A percentile compares a stretch with the other conserved stretches of the same genome.
phyloP scores from a whole-genome alignment of 495 filamentous ascomycete species.

The Emericellopsis terricola region DNA sequence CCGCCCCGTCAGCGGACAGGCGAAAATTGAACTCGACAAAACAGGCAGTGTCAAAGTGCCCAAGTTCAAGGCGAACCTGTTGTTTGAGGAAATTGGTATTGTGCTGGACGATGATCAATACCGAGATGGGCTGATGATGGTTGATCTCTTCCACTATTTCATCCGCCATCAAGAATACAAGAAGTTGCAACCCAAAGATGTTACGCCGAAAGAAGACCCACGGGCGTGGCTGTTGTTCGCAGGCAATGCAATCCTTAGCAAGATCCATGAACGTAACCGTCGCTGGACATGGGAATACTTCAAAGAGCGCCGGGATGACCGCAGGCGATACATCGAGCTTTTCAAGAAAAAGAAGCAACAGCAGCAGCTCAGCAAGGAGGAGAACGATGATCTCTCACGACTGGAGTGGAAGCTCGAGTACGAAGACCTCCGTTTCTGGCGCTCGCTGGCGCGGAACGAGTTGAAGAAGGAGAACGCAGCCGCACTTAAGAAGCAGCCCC shows the following conservation, averaged over 20 bases:
- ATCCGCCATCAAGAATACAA: slow-evolving; percentile 96
- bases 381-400: slow-evolving; percentile 50
- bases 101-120: slow-evolving; percentile 94
- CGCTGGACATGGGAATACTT: slow-evolving; percentile 93
- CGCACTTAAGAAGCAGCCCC: slow-evolving; percentile 31
- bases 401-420: slow-evolving; percentile 82
- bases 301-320: slow-evolving; percentile 76
- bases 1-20: slow-evolving; percentile 82
- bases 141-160: slow-evolving; percentile 96
- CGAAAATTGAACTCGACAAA: slow-evolving; percentile 86
- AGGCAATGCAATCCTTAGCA: slow-evolving; percentile 67
- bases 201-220: slow-evolving; percentile 74
- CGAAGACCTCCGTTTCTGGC: slow-evolving; percentile 93
- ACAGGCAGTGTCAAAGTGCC: slow-evolving; percentile 62
- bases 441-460: slow-evolving; percentile 84
- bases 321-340: slow-evolving; percentile 71
- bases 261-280: slow-evolving; percentile 83
- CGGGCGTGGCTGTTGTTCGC: slow-evolving; percentile 85
- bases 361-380: slow-evolving; percentile 48
- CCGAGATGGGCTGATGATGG: slow-evolving; percentile 89
- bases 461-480: slow-evolving; percentile 86
- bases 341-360: slow-evolving; percentile 87
- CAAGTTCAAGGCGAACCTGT: slow-evolving; percentile 73
- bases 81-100: slow-evolving; percentile 93
- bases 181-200: slow-evolving; percentile 71